Conservation (phyloP, 2,329 filamentous ascomycete species). For the Botrytis sinoallii region DNA sequence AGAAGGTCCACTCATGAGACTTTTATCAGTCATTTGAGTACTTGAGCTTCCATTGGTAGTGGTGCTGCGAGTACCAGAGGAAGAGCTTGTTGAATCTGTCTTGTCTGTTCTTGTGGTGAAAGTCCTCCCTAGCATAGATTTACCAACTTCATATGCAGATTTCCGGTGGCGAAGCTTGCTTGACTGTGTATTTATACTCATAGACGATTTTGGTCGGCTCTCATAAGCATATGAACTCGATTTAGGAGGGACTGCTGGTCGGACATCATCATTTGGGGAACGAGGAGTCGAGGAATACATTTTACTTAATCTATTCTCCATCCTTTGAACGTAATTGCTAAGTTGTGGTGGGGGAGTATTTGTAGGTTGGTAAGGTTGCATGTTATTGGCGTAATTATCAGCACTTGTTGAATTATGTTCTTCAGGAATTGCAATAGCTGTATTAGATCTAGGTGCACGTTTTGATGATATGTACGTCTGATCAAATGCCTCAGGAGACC, state of each 20-base stretch:
- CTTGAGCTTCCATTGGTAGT: constrained; percentile 63
- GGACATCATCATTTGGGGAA: constrained; percentile 25
- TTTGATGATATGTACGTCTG: constrained; percentile 37
- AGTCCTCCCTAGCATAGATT: constrained; percentile 68
- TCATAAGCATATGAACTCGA: constrained; percentile 41
- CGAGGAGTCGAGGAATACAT: constrained; percentile 31
- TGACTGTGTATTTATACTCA: constrained; percentile 44
- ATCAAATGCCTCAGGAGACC: constrained; percentile 88
- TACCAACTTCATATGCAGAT: constrained; percentile 75
- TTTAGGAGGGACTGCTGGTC: constrained; percentile 46
- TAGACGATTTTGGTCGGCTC: constrained; percentile 57
- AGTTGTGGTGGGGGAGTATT: constrained; percentile 65
- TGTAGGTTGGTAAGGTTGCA: constrained; percentile 41
- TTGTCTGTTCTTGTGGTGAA: constrained; percentile 84
- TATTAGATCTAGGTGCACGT: constrained; percentile 57
- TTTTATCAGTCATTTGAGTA: constrained; percentile 76
- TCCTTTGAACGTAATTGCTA: constrained; percentile 83
- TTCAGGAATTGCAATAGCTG: constrained; percentile 64
- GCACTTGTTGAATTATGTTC: constrained; percentile 56
- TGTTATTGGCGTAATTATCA: constrained; percentile 25
- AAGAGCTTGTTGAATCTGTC: constrained; percentile 70
- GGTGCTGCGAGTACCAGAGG: constrained; percentile 66
- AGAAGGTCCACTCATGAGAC: constrained; percentile 89
- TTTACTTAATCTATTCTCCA: constrained; percentile 71
- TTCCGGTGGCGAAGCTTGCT: constrained; percentile 60